A percentile compares a stretch with the other conserved stretches of the same genome.
Evolutionary conservation across 208 protist species (phyloP).

Genomic region (Crithidia brevicula): DNA sequence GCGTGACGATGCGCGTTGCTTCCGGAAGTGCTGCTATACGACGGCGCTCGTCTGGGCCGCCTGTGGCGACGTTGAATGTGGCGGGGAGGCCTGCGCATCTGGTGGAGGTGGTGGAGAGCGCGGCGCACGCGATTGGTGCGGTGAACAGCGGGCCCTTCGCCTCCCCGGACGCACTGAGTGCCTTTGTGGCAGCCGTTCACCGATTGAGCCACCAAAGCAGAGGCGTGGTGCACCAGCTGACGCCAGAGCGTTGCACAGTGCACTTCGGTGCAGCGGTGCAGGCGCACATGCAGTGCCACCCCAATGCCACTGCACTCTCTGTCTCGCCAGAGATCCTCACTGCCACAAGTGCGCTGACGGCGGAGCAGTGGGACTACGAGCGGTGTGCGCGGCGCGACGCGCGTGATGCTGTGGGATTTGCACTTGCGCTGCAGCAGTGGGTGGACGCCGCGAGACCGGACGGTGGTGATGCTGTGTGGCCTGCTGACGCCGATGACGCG

Average conservation of each 20-base stretch:
- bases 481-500: background rate
- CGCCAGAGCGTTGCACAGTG: background rate
- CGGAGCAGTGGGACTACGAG: background rate
- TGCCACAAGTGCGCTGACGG: too few species aligned
- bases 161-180: constrained; percentile 10
- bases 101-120: background rate
- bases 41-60: background rate
- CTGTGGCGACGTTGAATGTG: background rate
- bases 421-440: background rate
- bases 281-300: background rate
- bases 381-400: background rate
- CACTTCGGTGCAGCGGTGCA: background rate
- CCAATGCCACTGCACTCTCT: background rate
- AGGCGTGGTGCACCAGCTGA: background rate
- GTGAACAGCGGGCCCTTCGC: constrained; percentile 2
- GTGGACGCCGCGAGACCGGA: background rate
- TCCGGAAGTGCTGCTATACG: background rate
- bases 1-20: background rate
- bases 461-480: background rate
- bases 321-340: too few species aligned
- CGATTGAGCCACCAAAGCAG: background rate
- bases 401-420: background rate
- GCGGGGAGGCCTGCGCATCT: background rate
- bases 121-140: background rate
- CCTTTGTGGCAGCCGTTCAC: constrained; percentile 14